Evolutionary conservation across 2,329 filamentous ascomycete genomes (phyloP).

Genomic region (Trichoderma atroviride): DNA sequence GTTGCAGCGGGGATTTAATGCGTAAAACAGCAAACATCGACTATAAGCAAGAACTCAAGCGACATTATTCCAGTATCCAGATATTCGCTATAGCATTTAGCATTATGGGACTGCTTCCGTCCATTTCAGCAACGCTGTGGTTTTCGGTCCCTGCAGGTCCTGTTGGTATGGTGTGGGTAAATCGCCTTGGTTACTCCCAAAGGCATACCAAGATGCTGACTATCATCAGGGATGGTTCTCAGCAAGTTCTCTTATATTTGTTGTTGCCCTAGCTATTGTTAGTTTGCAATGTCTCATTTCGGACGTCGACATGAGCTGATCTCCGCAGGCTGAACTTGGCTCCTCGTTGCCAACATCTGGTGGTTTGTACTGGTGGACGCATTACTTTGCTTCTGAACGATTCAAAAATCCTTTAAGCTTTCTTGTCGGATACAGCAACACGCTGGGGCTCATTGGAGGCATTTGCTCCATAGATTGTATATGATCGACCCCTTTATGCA

Average conservation of each 20-base stretch:
- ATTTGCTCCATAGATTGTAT: conserved; percentile 20
- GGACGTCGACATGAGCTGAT: neutral
- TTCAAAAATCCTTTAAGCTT: conserved; percentile 6
- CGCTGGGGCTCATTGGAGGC: conserved; percentile 5
- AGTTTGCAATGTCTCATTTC: neutral
- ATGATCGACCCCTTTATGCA: no score
- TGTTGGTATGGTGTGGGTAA: conserved; percentile 18
- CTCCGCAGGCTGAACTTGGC: neutral
- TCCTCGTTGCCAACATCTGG: conserved; percentile 14
- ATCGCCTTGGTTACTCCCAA: neutral
- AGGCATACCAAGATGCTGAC: neutral
- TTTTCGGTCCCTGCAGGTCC: conserved; percentile 10
- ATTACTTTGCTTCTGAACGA: conserved; percentile 8
- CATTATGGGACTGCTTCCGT: conserved; percentile 9
- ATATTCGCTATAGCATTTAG: conserved; percentile 15
- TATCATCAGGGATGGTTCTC: conserved; percentile 8
- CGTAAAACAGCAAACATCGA: conserved; percentile 1
- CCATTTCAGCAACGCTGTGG: conserved; percentile 12
- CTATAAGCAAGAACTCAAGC: conserved; percentile 8
- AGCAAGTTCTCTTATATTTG: conserved; percentile 7
- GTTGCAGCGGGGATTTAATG: neutral
- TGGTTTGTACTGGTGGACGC: conserved; percentile 17
- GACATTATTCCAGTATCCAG: conserved; percentile 12
- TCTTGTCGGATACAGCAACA: conserved; percentile 16
- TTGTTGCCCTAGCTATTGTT: conserved; percentile 4